Evolutionary conservation across 306 rosid species (phyloP), one percentile per base, ranked within the genome.

Genomic region (Dryas drummondii): DNA sequence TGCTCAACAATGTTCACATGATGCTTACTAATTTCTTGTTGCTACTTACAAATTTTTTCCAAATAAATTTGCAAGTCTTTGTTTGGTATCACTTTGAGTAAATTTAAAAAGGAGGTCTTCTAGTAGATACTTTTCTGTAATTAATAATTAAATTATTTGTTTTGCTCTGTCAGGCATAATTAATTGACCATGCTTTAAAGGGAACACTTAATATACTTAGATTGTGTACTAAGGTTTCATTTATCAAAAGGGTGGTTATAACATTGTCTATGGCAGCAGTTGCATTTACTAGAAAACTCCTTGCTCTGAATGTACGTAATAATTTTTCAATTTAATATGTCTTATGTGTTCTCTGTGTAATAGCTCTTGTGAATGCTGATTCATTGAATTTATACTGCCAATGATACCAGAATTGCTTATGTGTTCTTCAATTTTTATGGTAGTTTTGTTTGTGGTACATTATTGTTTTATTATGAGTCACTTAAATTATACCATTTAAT

Each of bases 161-260:
- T 55, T 64, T 9, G 40, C 0, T 53, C 52, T 65, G 52, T 65
- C 79, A 66, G 57, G 51, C 45, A 7, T 48, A 66, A n/a, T 4
- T 75, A 66, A 66, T 75, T 66, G 79, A 75, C 52, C 79, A 66
- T 52, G 73, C 73, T 1, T 37, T 75, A 66, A 66, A 75, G 66
- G 79, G 73, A 66, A 66, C 79, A 9, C 79, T 75, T 40, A 63
- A 75, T 40, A 66, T 75, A 13, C 79, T 75, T 16, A 16, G 49
- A 55, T 75, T 73, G 5, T 75, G 72, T 44, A 56, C 16, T 2
- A 75, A 64, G 48, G 79, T 44, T 42, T 47, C 79, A 2, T 65
- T 66, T 15, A 64, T 75, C 46, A 65, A 53, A 42, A 66, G 72
- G 58, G 79, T 75, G 66, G 70, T 75, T 5, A 14, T 75, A 66